Percentiles rank a stretch among this genome's conserved stretches.
These are phyloP conservation scores for Adansonia digitata DNA, from an alignment of 345 rosid genomes.

Conservation along the genomic window DNA sequence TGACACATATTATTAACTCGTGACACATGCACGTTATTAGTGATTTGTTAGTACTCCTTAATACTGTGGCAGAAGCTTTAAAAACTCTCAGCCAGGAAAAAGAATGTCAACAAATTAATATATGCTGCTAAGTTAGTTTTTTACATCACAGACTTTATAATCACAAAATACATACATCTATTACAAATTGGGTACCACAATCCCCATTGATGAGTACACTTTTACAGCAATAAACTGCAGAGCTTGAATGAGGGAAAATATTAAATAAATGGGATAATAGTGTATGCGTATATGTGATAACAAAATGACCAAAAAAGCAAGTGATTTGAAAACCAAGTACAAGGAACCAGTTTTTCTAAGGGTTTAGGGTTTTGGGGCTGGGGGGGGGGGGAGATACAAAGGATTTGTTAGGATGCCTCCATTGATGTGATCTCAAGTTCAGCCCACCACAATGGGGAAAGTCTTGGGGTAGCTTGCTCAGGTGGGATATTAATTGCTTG, in stretches of 20 bases:
- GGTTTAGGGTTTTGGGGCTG: background rate
- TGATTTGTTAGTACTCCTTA: too few species aligned
- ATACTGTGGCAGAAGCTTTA: too few species aligned
- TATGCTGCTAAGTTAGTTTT: too few species aligned
- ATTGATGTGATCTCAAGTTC: slow-evolving; percentile 90
- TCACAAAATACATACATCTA: too few species aligned
- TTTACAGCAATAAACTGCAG: background rate
- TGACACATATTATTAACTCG: too few species aligned
- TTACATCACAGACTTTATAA: too few species aligned
- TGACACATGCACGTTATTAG: too few species aligned
- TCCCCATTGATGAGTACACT: background rate
- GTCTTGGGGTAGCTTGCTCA: slow-evolving; percentile 90
- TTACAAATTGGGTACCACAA: too few species aligned
- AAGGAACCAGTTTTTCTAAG: background rate
- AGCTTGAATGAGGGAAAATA: background rate
- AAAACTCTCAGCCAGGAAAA: too few species aligned
- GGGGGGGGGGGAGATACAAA: background rate
- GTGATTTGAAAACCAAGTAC: background rate
- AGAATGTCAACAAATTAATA: too few species aligned
- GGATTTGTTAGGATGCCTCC: slow-evolving; percentile 15
- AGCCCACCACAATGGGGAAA: slow-evolving; percentile 99
- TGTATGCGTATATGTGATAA: background rate
- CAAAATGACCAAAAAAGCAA: background rate
- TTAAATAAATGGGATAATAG: slow-evolving; percentile 2
- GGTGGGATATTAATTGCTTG: slow-evolving; percentile 56